Percentiles rank a stretch among this genome's conserved stretches.
phyloP scores from a whole-genome alignment of 139 green algal genomes.

The Chlorella sp. region DNA sequence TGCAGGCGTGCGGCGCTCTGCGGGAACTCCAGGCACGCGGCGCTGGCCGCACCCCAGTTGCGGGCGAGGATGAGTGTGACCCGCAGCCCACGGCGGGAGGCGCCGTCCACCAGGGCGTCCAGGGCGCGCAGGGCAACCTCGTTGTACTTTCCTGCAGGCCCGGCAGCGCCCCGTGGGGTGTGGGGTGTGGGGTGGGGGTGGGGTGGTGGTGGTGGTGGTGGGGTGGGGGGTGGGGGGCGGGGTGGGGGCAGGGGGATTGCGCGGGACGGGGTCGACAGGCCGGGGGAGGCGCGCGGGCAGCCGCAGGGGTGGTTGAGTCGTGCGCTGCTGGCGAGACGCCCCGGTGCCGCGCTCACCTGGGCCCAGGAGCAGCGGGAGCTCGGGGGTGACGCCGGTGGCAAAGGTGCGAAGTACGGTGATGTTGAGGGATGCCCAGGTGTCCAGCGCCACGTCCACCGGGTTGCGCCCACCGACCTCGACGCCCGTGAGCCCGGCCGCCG shows the following conservation, averaged over 20 bases:
- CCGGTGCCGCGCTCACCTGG: background rate
- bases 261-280: no score
- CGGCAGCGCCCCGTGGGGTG: no score
- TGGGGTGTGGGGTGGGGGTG: no score
- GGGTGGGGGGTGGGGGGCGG: no score
- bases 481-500: background rate
- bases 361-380: constrained; percentile 29
- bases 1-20: no score
- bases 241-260: no score
- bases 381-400: constrained; percentile 22
- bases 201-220: no score
- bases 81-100: background rate
- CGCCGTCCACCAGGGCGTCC: constrained; percentile 17
- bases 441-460: constrained; percentile 13
- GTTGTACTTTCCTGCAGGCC: constrained; percentile 39
- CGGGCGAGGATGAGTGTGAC: constrained; percentile 28
- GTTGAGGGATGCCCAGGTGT: constrained; percentile 26
- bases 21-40: no score
- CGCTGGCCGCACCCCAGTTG: constrained; percentile 34
- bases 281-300: no score
- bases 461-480: constrained; percentile 1
- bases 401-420: constrained; percentile 39
- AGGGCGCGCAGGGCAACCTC: constrained; percentile 26
- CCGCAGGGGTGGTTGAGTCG: no score
- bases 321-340: no score